Evolutionary conservation across 2,329 filamentous ascomycete genomes (phyloP), one percentile per base, ranked within the genome.

Genomic region (Colletotrichum lindemuthianum): DNA sequence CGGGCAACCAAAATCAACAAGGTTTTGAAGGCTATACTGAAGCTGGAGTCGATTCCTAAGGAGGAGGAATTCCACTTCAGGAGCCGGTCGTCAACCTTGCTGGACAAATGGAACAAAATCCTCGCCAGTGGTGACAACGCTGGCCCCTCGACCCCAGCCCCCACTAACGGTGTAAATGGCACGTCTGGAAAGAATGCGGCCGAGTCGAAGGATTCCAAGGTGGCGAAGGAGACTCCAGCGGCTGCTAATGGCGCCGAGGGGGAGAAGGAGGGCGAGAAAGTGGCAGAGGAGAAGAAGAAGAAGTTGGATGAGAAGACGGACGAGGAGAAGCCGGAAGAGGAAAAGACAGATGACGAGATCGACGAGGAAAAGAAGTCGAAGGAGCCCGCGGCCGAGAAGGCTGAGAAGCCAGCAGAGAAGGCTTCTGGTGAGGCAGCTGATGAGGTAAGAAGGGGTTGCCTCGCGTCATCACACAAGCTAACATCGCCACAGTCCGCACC

Each of bases 1-100:
- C 89, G 92, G 68, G 84, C 82, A 12, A 99, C 96, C 67, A 99
- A 98, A 85, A 97, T 99, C 78, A 95, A 98, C 87, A 99, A 99
- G 82, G 95, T 99, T 10, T 85, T 99, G 61, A 97, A 96, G 81
- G 93, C 91, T 5, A 96, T 99, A 69, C 82, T 97, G 72, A 97
- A 97, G 82, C 84, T 99, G 8, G 86, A 90, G 47, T 85, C 85
- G 4, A 97, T 99, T 70, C 94, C 94, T 6, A 90, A 90, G 66
- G 96, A 99, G 69, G 92, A 94, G 40, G 92, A 97, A 69, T 96
- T 90, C 77, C 82, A 91, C 59, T 97, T 99, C 86, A 96, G 96
- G 81, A 83, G 89, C 69, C 90, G 96, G 55, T 94, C 93, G 40
- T 86, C 91, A 69, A 83, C 86, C 6, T 84, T 99, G 51, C 82